Evolutionary conservation across 192 early-diverging fungal species (phyloP), one percentile per base, ranked within the genome.

Genomic region (Mortierella hygrophila): DNA sequence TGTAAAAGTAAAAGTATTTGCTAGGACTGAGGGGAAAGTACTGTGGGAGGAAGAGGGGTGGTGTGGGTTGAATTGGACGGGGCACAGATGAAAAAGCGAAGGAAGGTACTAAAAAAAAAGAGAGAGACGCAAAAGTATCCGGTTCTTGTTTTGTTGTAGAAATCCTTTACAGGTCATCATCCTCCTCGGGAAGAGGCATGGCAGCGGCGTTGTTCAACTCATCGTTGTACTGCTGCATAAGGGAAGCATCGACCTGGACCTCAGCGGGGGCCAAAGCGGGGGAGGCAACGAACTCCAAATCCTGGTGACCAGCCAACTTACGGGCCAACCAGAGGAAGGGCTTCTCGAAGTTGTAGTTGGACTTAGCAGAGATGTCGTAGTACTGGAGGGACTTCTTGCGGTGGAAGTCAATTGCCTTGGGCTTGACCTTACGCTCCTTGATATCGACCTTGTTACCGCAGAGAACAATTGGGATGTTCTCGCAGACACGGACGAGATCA

Each of bases 281-380:
- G 29, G 98, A 97, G 87, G 97, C 97, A 88, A 97, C 97, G 83
- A 99, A 99, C 75, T 99, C 97, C 68, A 99, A 93, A 90, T 96
- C 94, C 75, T 95, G 90, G 92, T 99, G 97, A 60, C 98, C 98
- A 78, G 95, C 91, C 77, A 99, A 93, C 95, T 99, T 99, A 81
- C 99, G 95, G 37, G 98, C 98, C 79, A 99, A 95, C 98, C 98
- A 99, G 82, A 99, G 93, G 96, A 99, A 99, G 75, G 99, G 99
- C 96, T 99, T 99, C 93, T 99, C 99, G 89, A 99, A 99, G 94
- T 99, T 99, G 94, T 99, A 99, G 95, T 99, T 99, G 89, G 93
- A 94, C 94, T 99, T 99, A 87, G 99, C 99, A 75, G 95, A 96
- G 90, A 99, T 99, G 90, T 99, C 99, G 91, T 99, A 99, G 95